Conservation (phyloP, 164 flowering plant genomes). For the Cinnamomum micranthum region DNA sequence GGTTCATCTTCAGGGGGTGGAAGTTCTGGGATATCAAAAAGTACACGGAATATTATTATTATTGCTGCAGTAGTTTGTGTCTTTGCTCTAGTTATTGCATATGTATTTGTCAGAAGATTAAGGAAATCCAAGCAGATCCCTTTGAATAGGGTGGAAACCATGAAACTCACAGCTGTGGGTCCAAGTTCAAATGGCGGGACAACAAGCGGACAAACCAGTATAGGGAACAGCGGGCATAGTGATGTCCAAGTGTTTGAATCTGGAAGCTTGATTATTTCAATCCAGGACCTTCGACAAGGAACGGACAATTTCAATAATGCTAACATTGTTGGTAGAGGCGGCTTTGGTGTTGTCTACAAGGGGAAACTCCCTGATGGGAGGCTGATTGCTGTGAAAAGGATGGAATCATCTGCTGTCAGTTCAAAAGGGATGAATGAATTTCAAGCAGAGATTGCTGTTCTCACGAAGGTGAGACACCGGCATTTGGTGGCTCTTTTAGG, state of each 20-base stretch:
- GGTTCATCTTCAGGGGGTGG: neutral
- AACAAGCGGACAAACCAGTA: conserved; percentile 20
- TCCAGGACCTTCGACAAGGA: conserved; percentile 42
- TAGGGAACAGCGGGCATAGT: conserved; percentile 24
- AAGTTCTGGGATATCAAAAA: conserved; percentile 1
- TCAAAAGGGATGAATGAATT: conserved; percentile 46
- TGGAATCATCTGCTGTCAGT: conserved; percentile 34
- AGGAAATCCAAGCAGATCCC: conserved; percentile 5
- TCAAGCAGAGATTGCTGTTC: conserved; percentile 51
- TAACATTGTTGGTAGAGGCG: conserved; percentile 47
- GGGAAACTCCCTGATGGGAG: conserved; percentile 51
- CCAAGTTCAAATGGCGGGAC: conserved; percentile 26
- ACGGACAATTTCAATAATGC: conserved; percentile 41
- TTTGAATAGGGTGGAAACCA: conserved; percentile 12
- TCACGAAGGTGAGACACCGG: conserved; percentile 50
- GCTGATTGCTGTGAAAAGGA: conserved; percentile 49
- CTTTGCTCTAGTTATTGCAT: neutral
- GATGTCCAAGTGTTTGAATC: conserved; percentile 28
- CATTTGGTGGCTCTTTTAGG: conserved; percentile 52
- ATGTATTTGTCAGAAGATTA: neutral
- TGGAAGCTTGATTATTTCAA: conserved; percentile 38
- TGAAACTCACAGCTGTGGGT: conserved; percentile 9
- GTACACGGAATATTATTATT: neutral
- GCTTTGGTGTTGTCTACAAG: conserved; percentile 53
- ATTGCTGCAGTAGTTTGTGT: neutral